Evolutionary conservation across 306 rosid genomes (phyloP), one percentile per base, ranked within the genome.

Genomic region (Canavalia gladiata): DNA sequence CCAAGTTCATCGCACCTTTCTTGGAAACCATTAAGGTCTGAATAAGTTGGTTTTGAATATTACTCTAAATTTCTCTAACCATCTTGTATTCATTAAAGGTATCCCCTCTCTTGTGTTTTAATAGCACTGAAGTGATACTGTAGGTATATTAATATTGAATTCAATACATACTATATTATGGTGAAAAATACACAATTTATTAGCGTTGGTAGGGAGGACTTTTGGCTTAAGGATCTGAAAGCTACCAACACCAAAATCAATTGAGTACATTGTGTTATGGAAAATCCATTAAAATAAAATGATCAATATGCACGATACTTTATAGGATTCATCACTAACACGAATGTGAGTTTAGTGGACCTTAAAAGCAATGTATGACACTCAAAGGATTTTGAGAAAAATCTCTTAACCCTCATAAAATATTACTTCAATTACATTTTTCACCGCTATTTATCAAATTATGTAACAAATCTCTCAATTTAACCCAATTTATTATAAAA

Each of bases 1-100:
- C 60, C 76, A 41, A 84, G 71, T 42, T 75, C 80, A 31, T 65
- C 75, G 6, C 76, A 75, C 66, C 65, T 68, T 30, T 66, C n/a
- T n/a, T 74, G 77, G 54, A 62, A 74, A 28, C 73, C 62, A 39
- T 64, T 68, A 5, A 72, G 50, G 75, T 71, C 57, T 47, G 35
- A 30, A 30, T 82, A 69, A 86, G 29, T 42, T 60, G 37, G 7
- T 52, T 41, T 39, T 11, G 13, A 37, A 60, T 12, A 11, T 31
- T 52, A 33, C 4, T 49, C 55, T 66, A 50, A 41, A 72, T 59
- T 71, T 72, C 10, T 42, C 10, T 51, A 3, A 49, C 30, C 6
- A 29, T 57, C 9, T 41, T 52, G 31, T 72, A 72, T 33, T 60
- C 13, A 54, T 30, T 11, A 18, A 8, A 57, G 13, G 33, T 55